Base-by-base conservation (phyloP, 768 basidiomycete genomes). In the Russula abietina region DNA sequence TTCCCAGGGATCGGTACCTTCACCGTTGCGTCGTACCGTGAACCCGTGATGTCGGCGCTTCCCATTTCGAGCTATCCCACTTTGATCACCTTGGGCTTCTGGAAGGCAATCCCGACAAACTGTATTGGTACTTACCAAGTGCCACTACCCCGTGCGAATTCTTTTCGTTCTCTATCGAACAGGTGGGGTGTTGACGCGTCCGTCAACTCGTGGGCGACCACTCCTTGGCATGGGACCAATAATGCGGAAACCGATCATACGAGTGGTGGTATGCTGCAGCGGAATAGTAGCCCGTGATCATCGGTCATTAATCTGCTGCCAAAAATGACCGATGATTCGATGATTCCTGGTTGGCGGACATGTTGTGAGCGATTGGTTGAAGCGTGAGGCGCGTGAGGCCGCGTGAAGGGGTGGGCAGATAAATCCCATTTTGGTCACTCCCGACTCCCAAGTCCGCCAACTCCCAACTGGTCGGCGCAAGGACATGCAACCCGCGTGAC, bases 131-230 rank as follows among this genome's bases (percentile, higher is more conserved):
- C 60, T 5, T 41, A n/a, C 36, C 46, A 49, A 45, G n/a, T 60
- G n/a, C 32, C 30, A 26, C 8, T 38, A 22, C 45, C 3, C 22
- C n/a, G 53, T 48, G 36, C 36, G 36, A 49, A 26, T 55, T 22
- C 28, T 19, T 38, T 55, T 22, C 38, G 48, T 56, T 46, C 48
- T 56, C 16, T 61, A 50, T 61, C 46, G 54, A 61, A 56, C 38
- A 41, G 45, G 33, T 36, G 24, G 36, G n/a, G 17, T 19, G 11
- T 12, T 2, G 7, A 22, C 11, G 19, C 41, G 38, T 38, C 38
- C 2, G n/a, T 19, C 17, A 45, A 22, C 43, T n/a, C 43, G n/a
- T 10, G 12, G 46, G 24, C 24, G 46, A 12, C 45, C 22, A 46
- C 45, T 46, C 11, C 19, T 43, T 8, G 41, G 41, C 41, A 9